A percentile compares a stretch with the other conserved stretches of the same genome.
Conservation (phyloP, 2,329 filamentous ascomycete genomes). For the Microsporum audouinii region DNA sequence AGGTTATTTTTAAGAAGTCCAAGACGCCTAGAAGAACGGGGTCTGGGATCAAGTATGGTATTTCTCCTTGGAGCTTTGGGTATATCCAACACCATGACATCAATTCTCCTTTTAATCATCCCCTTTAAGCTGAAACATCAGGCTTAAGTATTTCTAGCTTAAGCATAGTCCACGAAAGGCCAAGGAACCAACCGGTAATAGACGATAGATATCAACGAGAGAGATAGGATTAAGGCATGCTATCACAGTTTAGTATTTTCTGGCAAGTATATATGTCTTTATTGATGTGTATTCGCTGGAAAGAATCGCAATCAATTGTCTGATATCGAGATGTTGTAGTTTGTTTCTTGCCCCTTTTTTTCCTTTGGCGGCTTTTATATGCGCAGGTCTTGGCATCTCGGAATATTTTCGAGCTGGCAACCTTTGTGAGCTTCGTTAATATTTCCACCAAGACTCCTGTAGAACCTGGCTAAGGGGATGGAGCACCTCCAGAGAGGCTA, state of each 20-base stretch:
- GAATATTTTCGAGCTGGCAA: neutral
- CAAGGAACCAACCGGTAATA: too few relatives aligned
- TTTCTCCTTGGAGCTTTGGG: too few relatives aligned
- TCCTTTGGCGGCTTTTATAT: neutral
- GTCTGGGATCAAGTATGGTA: too few relatives aligned
- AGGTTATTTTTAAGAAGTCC: too few relatives aligned
- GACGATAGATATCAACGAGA: too few relatives aligned
- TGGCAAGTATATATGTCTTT: neutral
- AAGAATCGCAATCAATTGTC: neutral
- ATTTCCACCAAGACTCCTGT: neutral
- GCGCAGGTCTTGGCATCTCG: neutral
- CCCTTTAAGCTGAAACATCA: too few relatives aligned
- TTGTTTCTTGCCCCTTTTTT: neutral
- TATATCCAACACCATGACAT: too few relatives aligned
- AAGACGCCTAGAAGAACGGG: too few relatives aligned
- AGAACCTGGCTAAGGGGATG: slow-evolving; percentile 5
- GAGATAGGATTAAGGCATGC: neutral
- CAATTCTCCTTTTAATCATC: too few relatives aligned
- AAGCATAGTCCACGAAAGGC: neutral
- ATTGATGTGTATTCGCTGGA: neutral
- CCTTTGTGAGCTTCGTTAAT: neutral
- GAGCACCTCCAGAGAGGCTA: slow-evolving; percentile 6
- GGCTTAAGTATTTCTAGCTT: neutral
- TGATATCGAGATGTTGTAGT: neutral
- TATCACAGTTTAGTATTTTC: neutral